Base-by-base conservation (phyloP, 75 land plant species). In the Picea sitchensis region DNA sequence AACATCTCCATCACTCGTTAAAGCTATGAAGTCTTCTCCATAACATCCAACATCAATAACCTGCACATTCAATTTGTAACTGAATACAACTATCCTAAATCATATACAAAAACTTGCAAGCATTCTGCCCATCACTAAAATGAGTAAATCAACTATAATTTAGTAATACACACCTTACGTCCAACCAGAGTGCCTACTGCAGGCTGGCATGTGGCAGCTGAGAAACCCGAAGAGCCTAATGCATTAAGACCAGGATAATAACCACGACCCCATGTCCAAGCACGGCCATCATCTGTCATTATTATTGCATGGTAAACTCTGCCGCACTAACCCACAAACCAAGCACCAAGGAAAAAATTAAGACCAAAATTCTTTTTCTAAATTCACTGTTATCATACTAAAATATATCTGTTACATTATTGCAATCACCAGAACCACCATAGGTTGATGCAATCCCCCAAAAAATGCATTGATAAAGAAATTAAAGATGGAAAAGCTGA, bases 261-360 rank as follows among this genome's bases (percentile, higher is more conserved):
- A 36, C 84, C 84, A 38, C 65, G 81, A 58, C 87, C 84, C 87
- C 87, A 85, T 4, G 87, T 82, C 84, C 87, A 85, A 65, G 87
- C 87, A 18, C 81, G 80, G 64, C 81, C 81, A 82, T 85, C 84
- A 82, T 85, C 84, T 13, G 87, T 85, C 87, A 85, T 63, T 54
- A 85, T 78, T 38, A 85, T 82, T n/a, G 87, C 87, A 82, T 85
- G 87, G 69, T 82, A 85, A 31, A 81, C 87, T 34, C 87, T 83
- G 57, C 84, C 84, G 79, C 87, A 85, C 87, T 85, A 41, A 54
- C 74, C 57, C 58, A 74, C 32, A 74, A 51, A 74, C 57, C 17
- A 36, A 68, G n/a, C 44, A 68, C 72, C 72, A 68, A 34, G 72
- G 21, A 68, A 38, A 34, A 68, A 15, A 68, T 36, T 68, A 68